Percentiles rank a stretch among this genome's conserved stretches.
phyloP scores from a whole-genome alignment of 2,329 filamentous ascomycete genomes.

The Bimuria novae-zelandiae region DNA sequence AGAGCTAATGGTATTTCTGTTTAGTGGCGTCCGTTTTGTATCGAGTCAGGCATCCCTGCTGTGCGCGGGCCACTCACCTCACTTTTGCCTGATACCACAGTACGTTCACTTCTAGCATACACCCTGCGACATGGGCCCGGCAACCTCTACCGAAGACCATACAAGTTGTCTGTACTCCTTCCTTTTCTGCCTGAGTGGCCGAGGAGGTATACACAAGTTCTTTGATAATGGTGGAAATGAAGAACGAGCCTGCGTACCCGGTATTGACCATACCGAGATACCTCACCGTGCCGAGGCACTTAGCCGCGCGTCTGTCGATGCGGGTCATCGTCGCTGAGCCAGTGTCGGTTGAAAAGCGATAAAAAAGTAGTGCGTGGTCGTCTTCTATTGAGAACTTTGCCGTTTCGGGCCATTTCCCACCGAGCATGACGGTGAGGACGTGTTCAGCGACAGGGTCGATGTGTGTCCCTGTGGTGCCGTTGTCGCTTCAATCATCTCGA shows the following conservation, averaged over 20 bases:
- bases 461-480: constrained; percentile 28
- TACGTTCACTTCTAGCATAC: no score
- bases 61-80: no score
- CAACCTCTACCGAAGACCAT: no score
- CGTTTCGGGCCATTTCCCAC: constrained; percentile 54
- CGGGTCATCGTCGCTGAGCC: constrained; percentile 57
- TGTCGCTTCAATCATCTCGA: constrained; percentile 31
- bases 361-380: constrained; percentile 35
- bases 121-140: no score
- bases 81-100: no score
- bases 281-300: constrained; percentile 30
- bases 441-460: constrained; percentile 49
- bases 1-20: no score
- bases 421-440: constrained; percentile 37
- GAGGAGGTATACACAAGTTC: constrained; percentile 47
- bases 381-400: constrained; percentile 39
- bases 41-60: no score
- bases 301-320: constrained; percentile 53
- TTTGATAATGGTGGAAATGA: constrained; percentile 48
- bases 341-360: constrained; percentile 32
- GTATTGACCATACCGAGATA: constrained; percentile 48
- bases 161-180: no score
- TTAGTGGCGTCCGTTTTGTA: no score
- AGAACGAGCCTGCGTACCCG: constrained; percentile 51
- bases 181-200: constrained; percentile 43